Base-by-base conservation (phyloP, 2,329 filamentous ascomycete genomes). In the Sphaerostilbella broomeana region DNA sequence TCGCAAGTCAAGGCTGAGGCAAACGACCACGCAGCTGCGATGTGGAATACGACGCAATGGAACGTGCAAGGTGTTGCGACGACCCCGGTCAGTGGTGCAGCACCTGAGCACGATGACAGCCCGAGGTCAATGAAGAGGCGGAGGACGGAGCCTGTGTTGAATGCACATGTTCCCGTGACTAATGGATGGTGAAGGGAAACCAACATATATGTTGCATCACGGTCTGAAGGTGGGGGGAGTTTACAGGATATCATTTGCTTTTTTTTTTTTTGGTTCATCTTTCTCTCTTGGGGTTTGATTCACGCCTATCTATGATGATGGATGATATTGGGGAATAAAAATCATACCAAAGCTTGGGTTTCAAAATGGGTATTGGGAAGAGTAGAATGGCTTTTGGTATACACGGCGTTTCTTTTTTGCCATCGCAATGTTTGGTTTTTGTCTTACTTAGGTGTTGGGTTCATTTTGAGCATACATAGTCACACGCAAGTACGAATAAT, bases 31-130 rank as follows among this genome's bases (percentile, higher is more conserved):
- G 42, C 52, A n/a, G 46, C 45, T n/a, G n/a, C n/a, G n/a, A 47
- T 65, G 42, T 66, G 63, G 63, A 53, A 57, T 20, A 53, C 54
- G 36, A 51, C 51, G 31, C 60, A 57, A 25, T 64, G 57, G 61
- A 54, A 58, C 19, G 46, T 63, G 46, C 47, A 51, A 24, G 47
- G 35, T 6, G 42, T 44, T 16, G 30, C 43, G 16, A 31, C 47
- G 10, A 48, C 53, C 13, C 54, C 55, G n/a, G 42, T 52, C n/a
- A 47, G 47, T 16, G 42, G 45, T 6, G 48, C 43, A 18, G 46
- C 42, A 11, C 46, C 48, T 24, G 58, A 62, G 24, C 54, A 57
- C 19, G 57, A 55, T 3, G 56, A 50, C 11, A 64, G 61, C 47
- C 62, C 62, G 2, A 45, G 61, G 30, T 55, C 60, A 15, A 54